Evolutionary conservation across 768 basidiomycete species (phyloP).

Genomic region (Arthromyces matolae): DNA sequence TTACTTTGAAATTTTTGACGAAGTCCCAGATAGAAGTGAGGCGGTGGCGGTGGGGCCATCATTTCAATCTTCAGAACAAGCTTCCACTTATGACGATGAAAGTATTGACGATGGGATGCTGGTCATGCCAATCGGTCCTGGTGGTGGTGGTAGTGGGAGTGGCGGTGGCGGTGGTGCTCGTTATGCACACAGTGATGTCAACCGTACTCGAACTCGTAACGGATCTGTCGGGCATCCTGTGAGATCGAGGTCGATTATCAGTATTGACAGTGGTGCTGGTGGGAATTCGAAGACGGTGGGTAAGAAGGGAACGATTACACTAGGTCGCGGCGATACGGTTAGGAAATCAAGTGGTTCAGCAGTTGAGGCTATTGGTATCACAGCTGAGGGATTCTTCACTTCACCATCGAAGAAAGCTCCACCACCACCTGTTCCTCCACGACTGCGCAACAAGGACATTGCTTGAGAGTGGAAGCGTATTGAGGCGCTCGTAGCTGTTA

Average conservation of each 20-base stretch:
- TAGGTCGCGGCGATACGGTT: conserved; percentile 55
- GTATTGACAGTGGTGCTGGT: conserved; percentile 52
- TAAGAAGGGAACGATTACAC: conserved; percentile 56
- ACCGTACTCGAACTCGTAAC: conserved; percentile 22
- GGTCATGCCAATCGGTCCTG: conserved; percentile 65
- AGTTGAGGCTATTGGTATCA: conserved; percentile 73
- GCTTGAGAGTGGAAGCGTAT: too few relatives aligned
- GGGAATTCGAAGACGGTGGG: too few relatives aligned
- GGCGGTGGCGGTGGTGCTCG: conserved; percentile 25
- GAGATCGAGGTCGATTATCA: conserved; percentile 58
- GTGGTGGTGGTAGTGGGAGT: conserved; percentile 24
- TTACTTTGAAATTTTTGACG: conserved; percentile 86
- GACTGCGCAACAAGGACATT: too few relatives aligned
- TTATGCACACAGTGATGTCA: conserved; percentile 33
- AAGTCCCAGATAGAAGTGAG: conserved; percentile 71
- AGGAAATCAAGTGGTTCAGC: conserved; percentile 65
- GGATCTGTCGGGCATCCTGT: conserved; percentile 16
- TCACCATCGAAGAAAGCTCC: too few relatives aligned
- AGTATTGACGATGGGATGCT: conserved; percentile 75
- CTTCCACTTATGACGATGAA: conserved; percentile 52
- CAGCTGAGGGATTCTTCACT: conserved; percentile 74
- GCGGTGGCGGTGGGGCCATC: too few relatives aligned
- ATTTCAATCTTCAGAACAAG: conserved; percentile 16
- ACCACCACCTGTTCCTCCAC: too few relatives aligned
- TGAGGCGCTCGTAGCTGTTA: too few relatives aligned